Conservation (phyloP, 2,329 filamentous ascomycete genomes). For the Aspergillus aculeatinus region DNA sequence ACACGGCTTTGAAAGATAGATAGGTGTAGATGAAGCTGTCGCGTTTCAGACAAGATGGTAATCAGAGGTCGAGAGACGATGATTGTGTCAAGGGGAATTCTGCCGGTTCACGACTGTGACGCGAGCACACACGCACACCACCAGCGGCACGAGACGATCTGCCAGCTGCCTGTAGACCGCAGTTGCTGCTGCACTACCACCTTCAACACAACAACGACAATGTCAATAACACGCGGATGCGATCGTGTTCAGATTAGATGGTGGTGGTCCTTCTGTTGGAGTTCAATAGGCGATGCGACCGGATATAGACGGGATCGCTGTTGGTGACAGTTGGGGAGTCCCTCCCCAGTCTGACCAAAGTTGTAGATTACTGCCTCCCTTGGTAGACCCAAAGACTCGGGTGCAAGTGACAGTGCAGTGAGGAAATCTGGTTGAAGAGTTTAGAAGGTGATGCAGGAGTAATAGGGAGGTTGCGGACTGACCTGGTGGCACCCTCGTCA, state of each 20-base stretch:
- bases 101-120: background rate
- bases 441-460: constrained; percentile 1
- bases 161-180: background rate
- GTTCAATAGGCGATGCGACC: background rate
- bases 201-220: background rate
- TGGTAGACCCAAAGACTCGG: background rate
- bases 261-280: background rate
- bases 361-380: background rate
- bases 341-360: background rate
- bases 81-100: background rate
- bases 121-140: background rate
- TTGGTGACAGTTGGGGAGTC: background rate
- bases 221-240: background rate
- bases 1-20: background rate
- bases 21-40: background rate
- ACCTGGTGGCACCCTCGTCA: constrained; percentile 12
- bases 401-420: background rate
- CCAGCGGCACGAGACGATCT: background rate
- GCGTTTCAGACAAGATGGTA: background rate
- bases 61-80: background rate
- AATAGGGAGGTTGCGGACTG: constrained; percentile 4
- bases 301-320: background rate
- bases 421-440: background rate
- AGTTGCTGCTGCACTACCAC: background rate
- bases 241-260: background rate